These are phyloP conservation scores for Pseudogymnoascus sp. DNA, from an alignment of 2,329 filamentous ascomycete species.

Conservation along the genomic window DNA sequence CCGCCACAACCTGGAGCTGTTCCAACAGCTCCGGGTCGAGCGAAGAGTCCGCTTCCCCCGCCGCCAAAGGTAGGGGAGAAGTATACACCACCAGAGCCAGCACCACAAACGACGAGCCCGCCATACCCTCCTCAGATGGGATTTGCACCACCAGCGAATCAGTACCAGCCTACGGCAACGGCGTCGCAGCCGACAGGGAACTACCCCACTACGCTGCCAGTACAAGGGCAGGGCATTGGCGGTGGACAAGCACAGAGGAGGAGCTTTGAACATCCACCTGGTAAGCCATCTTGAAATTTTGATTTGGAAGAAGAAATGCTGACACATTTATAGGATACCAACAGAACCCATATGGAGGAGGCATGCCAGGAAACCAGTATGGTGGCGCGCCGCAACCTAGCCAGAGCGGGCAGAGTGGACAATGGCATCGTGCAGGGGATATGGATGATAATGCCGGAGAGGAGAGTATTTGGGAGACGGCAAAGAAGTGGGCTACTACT, in stretches of 20 bases:
- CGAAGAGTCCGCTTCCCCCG: conserved; percentile 35
- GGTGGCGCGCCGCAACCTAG: conserved; percentile 10
- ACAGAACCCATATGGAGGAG: conserved; percentile 46
- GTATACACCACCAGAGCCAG: conserved; percentile 30
- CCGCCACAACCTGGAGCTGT: conserved; percentile 50
- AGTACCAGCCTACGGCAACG: conserved; percentile 17
- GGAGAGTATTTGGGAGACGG: conserved; percentile 44
- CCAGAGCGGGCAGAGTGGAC: conserved; percentile 29
- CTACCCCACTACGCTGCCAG: conserved; percentile 5
- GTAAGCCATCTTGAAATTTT: background rate
- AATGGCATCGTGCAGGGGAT: background rate
- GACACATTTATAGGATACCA: conserved; percentile 38
- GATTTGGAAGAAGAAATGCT: background rate
- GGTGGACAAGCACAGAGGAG: conserved; percentile 11
- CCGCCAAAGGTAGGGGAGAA: conserved; percentile 44
- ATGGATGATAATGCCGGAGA: conserved; percentile 18
- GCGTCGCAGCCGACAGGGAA: conserved; percentile 9
- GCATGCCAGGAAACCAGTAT: conserved; percentile 39
- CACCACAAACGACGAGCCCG: conserved; percentile 26
- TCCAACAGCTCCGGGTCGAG: conserved; percentile 34
- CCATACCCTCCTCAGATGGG: conserved; percentile 42
- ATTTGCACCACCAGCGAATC: conserved; percentile 38
- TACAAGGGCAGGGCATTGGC: background rate
- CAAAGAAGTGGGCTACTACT: conserved; percentile 48
- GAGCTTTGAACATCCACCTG: conserved; percentile 27